phyloP scores from a whole-genome alignment of 1,139 yeast species.

The Suhomyces choctaworum region DNA sequence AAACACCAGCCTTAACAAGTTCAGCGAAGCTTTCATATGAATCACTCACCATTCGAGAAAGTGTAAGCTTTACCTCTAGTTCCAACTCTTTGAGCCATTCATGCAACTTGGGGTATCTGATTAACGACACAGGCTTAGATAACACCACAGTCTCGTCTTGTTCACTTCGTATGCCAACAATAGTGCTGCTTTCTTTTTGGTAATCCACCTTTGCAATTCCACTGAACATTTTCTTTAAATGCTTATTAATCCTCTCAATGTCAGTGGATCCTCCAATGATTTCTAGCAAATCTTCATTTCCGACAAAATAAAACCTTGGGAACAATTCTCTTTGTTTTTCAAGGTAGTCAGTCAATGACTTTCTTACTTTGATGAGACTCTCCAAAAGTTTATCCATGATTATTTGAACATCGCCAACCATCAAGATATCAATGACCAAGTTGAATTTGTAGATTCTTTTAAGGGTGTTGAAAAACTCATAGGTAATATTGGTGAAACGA shows the following conservation, averaged over 20 bases:
- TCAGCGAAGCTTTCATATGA: slow-evolving; percentile 12
- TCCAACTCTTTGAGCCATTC: slow-evolving; percentile 72
- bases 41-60: slow-evolving; percentile 33
- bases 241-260: slow-evolving; percentile 52
- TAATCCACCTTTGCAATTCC: slow-evolving; percentile 55
- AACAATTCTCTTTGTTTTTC: slow-evolving; percentile 77
- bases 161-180: slow-evolving; percentile 55
- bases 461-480: slow-evolving; percentile 57
- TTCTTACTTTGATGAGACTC: slow-evolving; percentile 57
- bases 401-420: slow-evolving; percentile 50
- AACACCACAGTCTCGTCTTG: slow-evolving; percentile 64
- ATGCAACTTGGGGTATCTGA: slow-evolving; percentile 45
- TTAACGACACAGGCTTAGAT: slow-evolving; percentile 44
- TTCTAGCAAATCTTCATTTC: slow-evolving; percentile 86
- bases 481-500: slow-evolving; percentile 63
- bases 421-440: slow-evolving; percentile 57
- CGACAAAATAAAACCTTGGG: slow-evolving; percentile 84
- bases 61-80: slow-evolving; percentile 46
- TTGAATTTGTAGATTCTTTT: slow-evolving; percentile 52
- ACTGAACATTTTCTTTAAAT: slow-evolving; percentile 69
- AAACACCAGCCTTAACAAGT: slow-evolving; percentile 12
- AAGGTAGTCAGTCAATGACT: slow-evolving; percentile 73
- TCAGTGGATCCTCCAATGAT: slow-evolving; percentile 77
- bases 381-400: slow-evolving; percentile 56
- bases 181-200: slow-evolving; percentile 35